Percentiles rank a stretch among this genome's conserved stretches.
These are phyloP conservation scores for Pneumocystis carinii DNA, from an alignment of 1,139 yeast species.

Conservation along the genomic window DNA sequence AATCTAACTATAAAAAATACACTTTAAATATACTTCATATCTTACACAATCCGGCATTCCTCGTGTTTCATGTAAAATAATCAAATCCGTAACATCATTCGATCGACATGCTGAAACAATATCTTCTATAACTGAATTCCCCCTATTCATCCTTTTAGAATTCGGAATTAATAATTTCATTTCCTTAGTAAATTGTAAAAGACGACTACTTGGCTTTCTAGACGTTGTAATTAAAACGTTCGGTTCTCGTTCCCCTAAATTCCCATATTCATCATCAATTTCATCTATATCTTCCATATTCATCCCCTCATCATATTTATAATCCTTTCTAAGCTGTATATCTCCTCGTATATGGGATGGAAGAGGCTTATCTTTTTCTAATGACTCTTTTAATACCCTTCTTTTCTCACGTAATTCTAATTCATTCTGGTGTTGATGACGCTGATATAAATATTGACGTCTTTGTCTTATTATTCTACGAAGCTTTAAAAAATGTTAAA, in stretches of 20 bases:
- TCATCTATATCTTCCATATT: conserved; percentile 35
- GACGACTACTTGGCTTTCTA: conserved; percentile 71
- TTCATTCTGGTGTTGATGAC: conserved; percentile 81
- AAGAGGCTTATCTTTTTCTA: conserved; percentile 81
- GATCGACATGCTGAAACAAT: conserved; percentile 72
- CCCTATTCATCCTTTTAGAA: conserved; percentile 77
- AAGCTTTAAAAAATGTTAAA: conserved; percentile 5
- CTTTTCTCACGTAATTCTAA: conserved; percentile 74
- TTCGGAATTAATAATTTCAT: conserved; percentile 80
- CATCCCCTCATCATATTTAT: conserved; percentile 63
- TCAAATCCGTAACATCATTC: conserved; percentile 62
- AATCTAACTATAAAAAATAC: conserved; percentile 20
- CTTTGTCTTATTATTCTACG: conserved; percentile 92
- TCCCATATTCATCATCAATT: conserved; percentile 80
- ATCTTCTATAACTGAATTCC: conserved; percentile 76
- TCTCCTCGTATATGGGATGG: conserved; percentile 87
- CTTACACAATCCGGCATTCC: conserved; percentile 79
- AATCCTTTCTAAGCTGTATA: conserved; percentile 61
- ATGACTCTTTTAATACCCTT: conserved; percentile 69
- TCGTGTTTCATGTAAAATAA: conserved; percentile 85
- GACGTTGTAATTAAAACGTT: conserved; percentile 84
- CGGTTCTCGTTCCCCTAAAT: conserved; percentile 85
- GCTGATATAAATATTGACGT: conserved; percentile 78
- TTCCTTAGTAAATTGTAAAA: conserved; percentile 86
- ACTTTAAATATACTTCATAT: not conserved